phyloP scores from a whole-genome alignment of 176 grass and related monocot genomes.

The Typha latifolia region DNA sequence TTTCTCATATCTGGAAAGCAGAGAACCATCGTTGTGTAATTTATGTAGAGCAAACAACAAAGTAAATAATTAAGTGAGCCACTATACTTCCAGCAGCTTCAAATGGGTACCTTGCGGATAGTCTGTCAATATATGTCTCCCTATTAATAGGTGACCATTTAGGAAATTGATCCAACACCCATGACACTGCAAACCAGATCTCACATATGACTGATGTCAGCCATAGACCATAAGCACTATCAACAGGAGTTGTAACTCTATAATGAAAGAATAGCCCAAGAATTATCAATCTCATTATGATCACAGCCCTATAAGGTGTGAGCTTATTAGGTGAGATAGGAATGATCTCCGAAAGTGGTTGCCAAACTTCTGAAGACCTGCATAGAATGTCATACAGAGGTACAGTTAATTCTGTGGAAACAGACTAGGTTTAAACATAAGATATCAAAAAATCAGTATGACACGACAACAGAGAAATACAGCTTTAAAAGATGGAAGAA shows the following conservation, averaged over 20 bases:
- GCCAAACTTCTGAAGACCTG: constrained; percentile 70
- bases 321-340: constrained; percentile 96
- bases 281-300: constrained; percentile 88
- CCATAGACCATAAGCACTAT: constrained; percentile 88
- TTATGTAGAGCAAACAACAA: neutral
- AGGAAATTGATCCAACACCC: constrained; percentile 99
- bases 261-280: constrained; percentile 98
- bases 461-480: neutral
- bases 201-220: constrained; percentile 94
- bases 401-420: neutral
- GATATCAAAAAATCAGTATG: constrained; percentile 3
- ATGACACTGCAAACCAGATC: constrained; percentile 97
- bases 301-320: constrained; percentile 89
- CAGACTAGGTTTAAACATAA: constrained; percentile 1
- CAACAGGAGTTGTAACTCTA: constrained; percentile 87
- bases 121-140: constrained; percentile 82
- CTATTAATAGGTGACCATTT: constrained; percentile 93
- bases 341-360: constrained; percentile 73
- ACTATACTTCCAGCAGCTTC: constrained; percentile 11
- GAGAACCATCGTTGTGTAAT: neutral
- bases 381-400: constrained; percentile 20
- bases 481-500: neutral
- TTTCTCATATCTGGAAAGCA: constrained; percentile 49
- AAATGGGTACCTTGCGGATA: constrained; percentile 67
- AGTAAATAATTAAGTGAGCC: constrained; percentile 4